Evolutionary conservation across 1,284 basidiomycete species (phyloP), one percentile per base, ranked within the genome.

Genomic region (Coniophora puteana): DNA sequence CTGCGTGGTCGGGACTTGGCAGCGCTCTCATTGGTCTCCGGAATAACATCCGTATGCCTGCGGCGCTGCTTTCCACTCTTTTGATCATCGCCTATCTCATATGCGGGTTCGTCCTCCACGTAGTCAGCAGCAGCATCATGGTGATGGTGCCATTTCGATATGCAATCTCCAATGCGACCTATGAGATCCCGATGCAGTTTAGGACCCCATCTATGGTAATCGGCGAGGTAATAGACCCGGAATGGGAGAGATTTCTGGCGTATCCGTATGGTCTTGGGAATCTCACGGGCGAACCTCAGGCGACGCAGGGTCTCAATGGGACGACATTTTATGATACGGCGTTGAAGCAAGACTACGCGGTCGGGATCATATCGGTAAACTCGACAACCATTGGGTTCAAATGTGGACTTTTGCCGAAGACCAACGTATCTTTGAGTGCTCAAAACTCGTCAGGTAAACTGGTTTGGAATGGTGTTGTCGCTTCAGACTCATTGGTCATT

Each of bases 1-100:
- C 20, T 7, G 38, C 40, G 16, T 42, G 40, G 40, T 28, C n/a
- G 12, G 40, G 40, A 17, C 20, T 42, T 41, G 40, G 40, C 20
- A 23, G 39, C 18, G 40, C 39, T n/a, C 17, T 41, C 7, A 20
- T 18, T 14, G 16, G 40, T 30, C 18, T 42, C 20, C 41, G 40
- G 40, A n/a, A 41, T 8, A 38, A 42, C 16, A 29, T 18, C 13
- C 41, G 16, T 13, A 23, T 26, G 12, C 21, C n/a, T 27, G 34
- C 33, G 36, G 36, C 31, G n/a, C n/a, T n/a, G n/a, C n/a, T n/a
- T n/a, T n/a, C n/a, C n/a, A n/a, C n/a, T n/a, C n/a, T n/a, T n/a
- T n/a, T n/a, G 1, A 40, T 41, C 10, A 23, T 27, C 10, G 23
- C 26, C 1, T 42, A 42, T 42, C 20, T 42, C 4, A 26, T 20